Evolutionary conservation across 2,329 filamentous ascomycete genomes (phyloP).

Genomic region (Cytospora mali): DNA sequence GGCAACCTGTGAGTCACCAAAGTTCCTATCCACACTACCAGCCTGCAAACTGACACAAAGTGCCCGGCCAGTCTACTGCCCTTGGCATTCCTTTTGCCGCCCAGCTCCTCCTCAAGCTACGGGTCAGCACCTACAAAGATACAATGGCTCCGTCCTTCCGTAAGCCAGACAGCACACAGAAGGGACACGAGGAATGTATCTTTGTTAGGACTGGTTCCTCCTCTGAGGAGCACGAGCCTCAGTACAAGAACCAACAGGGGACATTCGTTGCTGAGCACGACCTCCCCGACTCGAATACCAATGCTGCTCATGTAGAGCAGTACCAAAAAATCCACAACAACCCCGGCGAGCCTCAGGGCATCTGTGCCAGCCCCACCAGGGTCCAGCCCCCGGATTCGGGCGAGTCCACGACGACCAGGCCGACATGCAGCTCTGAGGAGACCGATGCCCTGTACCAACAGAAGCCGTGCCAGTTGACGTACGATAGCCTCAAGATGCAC

Average conservation of each 20-base stretch:
- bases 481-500: neutral
- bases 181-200: neutral
- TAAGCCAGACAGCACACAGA: neutral
- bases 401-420: constrained; percentile 5
- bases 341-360: neutral
- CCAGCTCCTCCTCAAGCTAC: neutral
- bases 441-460: neutral
- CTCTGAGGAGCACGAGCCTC: neutral
- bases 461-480: neutral
- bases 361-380: neutral
- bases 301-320: neutral
- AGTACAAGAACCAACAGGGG: neutral
- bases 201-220: neutral
- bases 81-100: neutral
- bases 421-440: constrained; percentile 6
- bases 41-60: neutral
- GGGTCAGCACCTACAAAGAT: neutral
- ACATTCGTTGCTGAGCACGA: neutral
- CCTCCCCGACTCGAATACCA: neutral
- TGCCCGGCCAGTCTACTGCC: neutral
- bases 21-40: neutral
- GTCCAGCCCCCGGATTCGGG: neutral
- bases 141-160: neutral
- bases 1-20: neutral
- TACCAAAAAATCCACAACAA: too few relatives aligned